These are phyloP conservation scores for Penicillium hesseltinei DNA, from an alignment of 2,329 filamentous ascomycete genomes.

Conservation along the genomic window DNA sequence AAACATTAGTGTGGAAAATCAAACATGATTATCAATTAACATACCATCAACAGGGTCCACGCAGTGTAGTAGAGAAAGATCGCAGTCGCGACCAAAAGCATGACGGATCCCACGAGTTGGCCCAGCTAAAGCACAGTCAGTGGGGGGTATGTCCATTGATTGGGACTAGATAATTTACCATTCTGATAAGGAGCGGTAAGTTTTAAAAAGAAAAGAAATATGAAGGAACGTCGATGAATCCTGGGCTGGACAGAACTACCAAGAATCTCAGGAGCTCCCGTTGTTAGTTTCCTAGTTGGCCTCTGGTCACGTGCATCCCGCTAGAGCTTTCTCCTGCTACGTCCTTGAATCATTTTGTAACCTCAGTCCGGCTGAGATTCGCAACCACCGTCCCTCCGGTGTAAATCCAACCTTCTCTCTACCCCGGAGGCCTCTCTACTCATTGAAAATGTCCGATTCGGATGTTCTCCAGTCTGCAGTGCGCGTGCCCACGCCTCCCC, in stretches of 20 bases:
- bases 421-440: slow-evolving; percentile 10
- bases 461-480: slow-evolving; percentile 56
- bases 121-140: slow-evolving; percentile 67
- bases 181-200: slow-evolving; percentile 25
- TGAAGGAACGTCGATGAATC: slow-evolving; percentile 8
- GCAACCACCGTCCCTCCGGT: slow-evolving; percentile 13
- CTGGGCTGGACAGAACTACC: slow-evolving; percentile 10
- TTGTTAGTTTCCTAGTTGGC: slow-evolving; percentile 12
- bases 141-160: not conserved
- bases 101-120: slow-evolving; percentile 74
- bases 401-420: not conserved
- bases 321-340: slow-evolving; percentile 22
- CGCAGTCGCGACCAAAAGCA: slow-evolving; percentile 70
- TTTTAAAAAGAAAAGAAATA: slow-evolving; percentile 8
- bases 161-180: slow-evolving; percentile 19
- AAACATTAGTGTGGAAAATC: not conserved
- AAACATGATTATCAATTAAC: slow-evolving; percentile 15
- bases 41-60: slow-evolving; percentile 96
- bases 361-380: slow-evolving; percentile 7
- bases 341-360: slow-evolving; percentile 3
- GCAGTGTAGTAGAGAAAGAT: slow-evolving; percentile 92
- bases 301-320: slow-evolving; percentile 17
- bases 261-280: slow-evolving; percentile 22
- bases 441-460: slow-evolving; percentile 43
- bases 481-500: slow-evolving; percentile 58